Evolutionary conservation across 306 rosid genomes (phyloP), one percentile per base, ranked within the genome.

Genomic region (Citrullus amarus): DNA sequence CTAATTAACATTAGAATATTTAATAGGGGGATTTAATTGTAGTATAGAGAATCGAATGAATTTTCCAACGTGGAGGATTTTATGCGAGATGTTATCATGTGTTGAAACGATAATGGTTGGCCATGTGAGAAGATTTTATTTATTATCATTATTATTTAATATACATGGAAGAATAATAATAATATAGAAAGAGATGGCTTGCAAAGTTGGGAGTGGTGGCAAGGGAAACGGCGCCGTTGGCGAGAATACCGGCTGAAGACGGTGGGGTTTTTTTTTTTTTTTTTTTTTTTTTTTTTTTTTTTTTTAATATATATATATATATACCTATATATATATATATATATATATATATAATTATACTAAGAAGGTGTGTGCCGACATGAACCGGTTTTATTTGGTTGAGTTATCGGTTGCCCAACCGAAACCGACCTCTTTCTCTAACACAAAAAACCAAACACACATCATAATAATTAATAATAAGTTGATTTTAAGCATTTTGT

Each of bases 201-300:
- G 50, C 32, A 46, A n/a, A 44, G 80, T 17, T 41, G 41, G 30
- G 4, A 30, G 69, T 60, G 71, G 58, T 77, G 71, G 44, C 54
- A 9, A 39, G 74, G 51, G 75, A 51, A 18, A 53, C 63, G 71
- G 60, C 71, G 75, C 70, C 68, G 56, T 11, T 50, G 71, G 80
- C 80, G 71, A 25, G 4, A 59, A 38, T 9, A 20, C 72, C 80
- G 80, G 80, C 73, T 3, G 81, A 78, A 50, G 81, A 61, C 58
- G 75, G 63, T 63, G 81, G 58, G 36, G 60, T 15, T 25, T 20
- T 0, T 36, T 36, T 36, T 36, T 3, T 3, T 36, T 36, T 2
- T 36, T 36, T 2, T 36, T 58, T 58, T 20, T 18, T 55, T 56
- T 56, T 58, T n/a, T n/a, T n/a, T n/a, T n/a, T n/a, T n/a, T n/a